Evolutionary conservation across 805 yeast genomes (phyloP), one percentile per base, ranked within the genome.

Genomic region (Danielozyma ontarioensis): DNA sequence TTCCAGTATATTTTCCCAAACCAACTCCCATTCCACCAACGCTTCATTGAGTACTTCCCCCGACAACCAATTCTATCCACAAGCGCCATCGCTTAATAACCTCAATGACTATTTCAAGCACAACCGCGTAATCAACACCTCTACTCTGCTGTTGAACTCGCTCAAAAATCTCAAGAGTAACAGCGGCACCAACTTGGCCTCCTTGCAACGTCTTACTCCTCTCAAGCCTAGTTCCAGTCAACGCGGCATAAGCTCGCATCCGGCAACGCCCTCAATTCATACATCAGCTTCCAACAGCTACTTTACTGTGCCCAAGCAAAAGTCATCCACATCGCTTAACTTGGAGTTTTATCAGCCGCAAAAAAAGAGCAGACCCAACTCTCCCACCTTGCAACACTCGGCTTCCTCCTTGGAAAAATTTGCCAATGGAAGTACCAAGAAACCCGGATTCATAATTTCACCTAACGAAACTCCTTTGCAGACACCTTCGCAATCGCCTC

Each of bases 401-500:
- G 32, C 32, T 5, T 17, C 12, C 38, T 28, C 17, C 26, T 25
- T n/a, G 13, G 27, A 25, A 25, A 25, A n/a, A 15, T 11, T 27
- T 12, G 29, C 13, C 29, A 27, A 12, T 7, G 30, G 15, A 22
- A 27, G 29, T 15, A 11, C 23, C 19, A 28, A 34, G 16, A 37
- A 43, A 13, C 48, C 55, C 3, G 47, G 50, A 7, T 58, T 59
- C 32, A 47, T 57, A 7, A 52, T 52, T n/a, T 47, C 36, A 13
- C 64, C 74, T 29, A 57, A 53, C 32, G 75, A 68, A 11, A 72
- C 77, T 5, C 77, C 77, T 8, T 42, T 70, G 26, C 70, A 67
- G 36, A 72, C 76, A 0, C 75, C 75, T 11, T 45, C 62, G 18
- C 76, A 72, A 35, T 63, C 72, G 29, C 77, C 77, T n/a, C 69